phyloP scores from a whole-genome alignment of 306 rosid genomes.

The Oemleria cerasiformis region DNA sequence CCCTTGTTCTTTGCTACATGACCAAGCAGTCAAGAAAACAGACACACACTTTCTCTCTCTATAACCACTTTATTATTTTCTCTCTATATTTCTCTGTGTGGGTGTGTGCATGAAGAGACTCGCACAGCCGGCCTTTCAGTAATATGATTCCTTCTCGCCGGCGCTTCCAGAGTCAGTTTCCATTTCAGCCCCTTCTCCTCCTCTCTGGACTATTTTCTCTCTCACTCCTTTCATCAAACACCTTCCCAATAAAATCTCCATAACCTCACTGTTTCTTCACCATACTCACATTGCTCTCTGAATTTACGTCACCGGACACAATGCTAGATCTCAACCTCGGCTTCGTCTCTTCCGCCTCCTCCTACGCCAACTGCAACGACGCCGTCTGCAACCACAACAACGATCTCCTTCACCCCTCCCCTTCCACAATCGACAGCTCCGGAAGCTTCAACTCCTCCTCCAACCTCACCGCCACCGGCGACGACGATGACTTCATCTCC shows the following conservation, averaged over 20 bases:
- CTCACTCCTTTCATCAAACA: neutral
- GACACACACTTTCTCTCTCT: neutral
- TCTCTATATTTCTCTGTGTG: neutral
- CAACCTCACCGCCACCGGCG: constrained; percentile 48
- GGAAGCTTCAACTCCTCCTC: constrained; percentile 65
- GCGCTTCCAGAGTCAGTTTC: constrained; percentile 2
- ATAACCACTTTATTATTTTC: neutral
- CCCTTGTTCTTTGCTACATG: constrained; percentile 11
- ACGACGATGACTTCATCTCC: constrained; percentile 33
- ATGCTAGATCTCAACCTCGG: constrained; percentile 89
- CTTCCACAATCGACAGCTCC: constrained; percentile 55
- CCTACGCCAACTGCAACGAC: neutral
- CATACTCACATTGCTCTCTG: neutral
- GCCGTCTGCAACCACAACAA: constrained; percentile 31
- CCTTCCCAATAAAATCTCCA: neutral
- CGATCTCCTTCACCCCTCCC: constrained; percentile 29
- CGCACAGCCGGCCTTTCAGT: neutral
- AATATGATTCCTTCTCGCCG: neutral
- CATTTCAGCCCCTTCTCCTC: neutral
- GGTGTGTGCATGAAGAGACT: constrained; percentile 30
- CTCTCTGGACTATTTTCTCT: neutral
- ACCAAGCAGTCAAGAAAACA: neutral
- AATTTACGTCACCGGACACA: neutral
- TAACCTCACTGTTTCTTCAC: neutral
- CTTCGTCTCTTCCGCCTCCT: constrained; percentile 18